Percentiles rank a stretch among this genome's conserved stretches.
Evolutionary conservation across 2,329 filamentous ascomycete species (phyloP).

Genomic region (Claviceps cyperi): DNA sequence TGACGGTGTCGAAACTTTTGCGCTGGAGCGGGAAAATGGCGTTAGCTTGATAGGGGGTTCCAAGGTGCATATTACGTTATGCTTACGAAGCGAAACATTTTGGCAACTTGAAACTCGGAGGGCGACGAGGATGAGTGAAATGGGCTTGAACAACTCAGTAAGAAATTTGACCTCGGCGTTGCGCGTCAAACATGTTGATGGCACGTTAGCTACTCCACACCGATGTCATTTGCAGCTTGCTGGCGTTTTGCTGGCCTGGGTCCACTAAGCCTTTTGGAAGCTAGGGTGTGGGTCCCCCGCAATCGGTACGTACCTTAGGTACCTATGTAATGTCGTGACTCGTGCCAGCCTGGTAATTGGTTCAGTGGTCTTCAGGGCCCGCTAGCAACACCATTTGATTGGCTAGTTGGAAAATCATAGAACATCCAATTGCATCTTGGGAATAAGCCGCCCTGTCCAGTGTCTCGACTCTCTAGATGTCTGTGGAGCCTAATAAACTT

Average conservation of each 20-base stretch:
- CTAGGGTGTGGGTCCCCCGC: background rate
- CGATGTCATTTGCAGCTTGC: background rate
- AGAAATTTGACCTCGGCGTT: background rate
- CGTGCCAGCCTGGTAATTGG: background rate
- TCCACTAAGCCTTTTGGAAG: too few relatives aligned
- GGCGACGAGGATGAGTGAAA: background rate
- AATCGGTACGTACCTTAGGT: too few relatives aligned
- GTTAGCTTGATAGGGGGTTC: background rate
- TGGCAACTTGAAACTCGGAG: background rate
- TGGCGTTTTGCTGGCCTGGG: too few relatives aligned
- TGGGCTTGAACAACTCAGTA: background rate
- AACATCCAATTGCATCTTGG: background rate
- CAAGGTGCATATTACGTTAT: background rate
- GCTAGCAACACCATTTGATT: background rate
- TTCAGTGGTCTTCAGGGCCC: background rate
- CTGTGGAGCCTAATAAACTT: too few relatives aligned
- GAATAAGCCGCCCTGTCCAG: too few relatives aligned
- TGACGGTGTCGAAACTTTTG: constrained; percentile 80
- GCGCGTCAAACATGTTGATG: background rate
- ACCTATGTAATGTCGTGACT: too few relatives aligned
- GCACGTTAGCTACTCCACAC: background rate
- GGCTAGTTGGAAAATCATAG: background rate
- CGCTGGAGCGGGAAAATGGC: constrained; percentile 31
- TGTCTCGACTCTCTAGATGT: background rate
- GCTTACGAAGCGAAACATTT: constrained; percentile 14